Percentiles rank a stretch among this genome's conserved stretches.
Evolutionary conservation across 73 alveolate genomes (phyloP).

Genomic region (Paraurostyla sp.): DNA sequence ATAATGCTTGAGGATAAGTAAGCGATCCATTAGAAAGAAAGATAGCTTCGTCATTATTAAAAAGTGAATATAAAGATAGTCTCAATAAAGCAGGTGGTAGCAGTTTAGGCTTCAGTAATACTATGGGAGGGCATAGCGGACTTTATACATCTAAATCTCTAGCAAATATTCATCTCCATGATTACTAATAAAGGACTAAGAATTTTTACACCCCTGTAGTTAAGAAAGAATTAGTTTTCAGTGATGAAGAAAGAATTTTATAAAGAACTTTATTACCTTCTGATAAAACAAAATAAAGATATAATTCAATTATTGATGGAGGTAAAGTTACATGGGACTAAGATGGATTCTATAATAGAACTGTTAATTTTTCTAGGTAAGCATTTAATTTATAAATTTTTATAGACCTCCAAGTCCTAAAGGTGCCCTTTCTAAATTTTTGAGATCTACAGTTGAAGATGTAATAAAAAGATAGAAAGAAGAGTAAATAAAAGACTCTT

Average conservation of each 20-base stretch:
- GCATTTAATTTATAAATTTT: background rate
- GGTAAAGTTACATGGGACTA: conserved; percentile 50
- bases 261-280: conserved; percentile 22
- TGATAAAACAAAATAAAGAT: background rate
- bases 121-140: conserved; percentile 2
- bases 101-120: background rate
- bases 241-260: conserved; percentile 44
- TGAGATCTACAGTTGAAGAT: conserved; percentile 66
- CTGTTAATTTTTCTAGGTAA: conserved; percentile 27
- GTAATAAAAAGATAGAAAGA: conserved; percentile 59
- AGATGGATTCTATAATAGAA: conserved; percentile 2
- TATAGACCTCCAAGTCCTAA: conserved; percentile 70
- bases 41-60: conserved; percentile 14
- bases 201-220: conserved; percentile 43
- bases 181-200: background rate
- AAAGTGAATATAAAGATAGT: conserved; percentile 30
- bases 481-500: conserved; percentile 47
- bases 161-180: conserved; percentile 35
- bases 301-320: background rate
- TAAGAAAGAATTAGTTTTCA: conserved; percentile 3
- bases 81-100: background rate
- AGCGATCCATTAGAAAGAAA: conserved; percentile 33
- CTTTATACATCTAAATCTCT: conserved; percentile 2
- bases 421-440: conserved; percentile 67
- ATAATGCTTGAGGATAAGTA: conserved; percentile 30